phyloP scores from a whole-genome alignment of 208 protist genomes.

The Crithidia expoeki region DNA sequence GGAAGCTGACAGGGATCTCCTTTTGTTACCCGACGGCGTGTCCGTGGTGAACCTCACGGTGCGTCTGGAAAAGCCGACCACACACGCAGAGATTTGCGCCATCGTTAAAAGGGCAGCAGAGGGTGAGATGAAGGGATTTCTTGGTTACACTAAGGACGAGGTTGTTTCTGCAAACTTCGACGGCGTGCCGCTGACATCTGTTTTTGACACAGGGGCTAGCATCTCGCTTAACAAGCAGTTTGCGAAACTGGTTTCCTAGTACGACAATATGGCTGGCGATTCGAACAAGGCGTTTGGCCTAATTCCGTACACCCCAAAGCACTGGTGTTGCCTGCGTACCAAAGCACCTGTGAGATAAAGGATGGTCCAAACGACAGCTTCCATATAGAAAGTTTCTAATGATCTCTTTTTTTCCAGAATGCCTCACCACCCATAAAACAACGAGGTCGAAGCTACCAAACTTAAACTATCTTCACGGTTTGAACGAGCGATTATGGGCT shows the following conservation, averaged over 20 bases:
- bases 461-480: too few relatives aligned
- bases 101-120: constrained; percentile 93
- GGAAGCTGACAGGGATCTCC: constrained; percentile 96
- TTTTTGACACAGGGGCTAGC: constrained; percentile 98
- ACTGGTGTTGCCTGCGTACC: too few relatives aligned
- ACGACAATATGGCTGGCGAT: constrained; percentile 99
- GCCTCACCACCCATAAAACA: too few relatives aligned
- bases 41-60: constrained; percentile 99
- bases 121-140: constrained; percentile 95
- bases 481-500: too few relatives aligned
- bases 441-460: too few relatives aligned
- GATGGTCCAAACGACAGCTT: too few relatives aligned
- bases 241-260: constrained; percentile 99
- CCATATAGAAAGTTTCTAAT: too few relatives aligned
- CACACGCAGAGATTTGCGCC: constrained; percentile 97
- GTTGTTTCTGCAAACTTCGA: constrained; percentile 99
- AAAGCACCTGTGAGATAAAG: too few relatives aligned
- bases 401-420: too few relatives aligned
- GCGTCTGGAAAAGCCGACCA: constrained; percentile 89
- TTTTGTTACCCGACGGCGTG: constrained; percentile 99
- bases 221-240: constrained; percentile 96
- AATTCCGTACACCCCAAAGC: constrained; percentile 75
- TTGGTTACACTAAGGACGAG: constrained; percentile 98
- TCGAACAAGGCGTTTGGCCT: constrained; percentile 98
- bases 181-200: constrained; percentile 93